Evolutionary conservation across 257 asterid genomes (phyloP), one percentile per base, ranked within the genome.

Genomic region (Perilla frutescens): DNA sequence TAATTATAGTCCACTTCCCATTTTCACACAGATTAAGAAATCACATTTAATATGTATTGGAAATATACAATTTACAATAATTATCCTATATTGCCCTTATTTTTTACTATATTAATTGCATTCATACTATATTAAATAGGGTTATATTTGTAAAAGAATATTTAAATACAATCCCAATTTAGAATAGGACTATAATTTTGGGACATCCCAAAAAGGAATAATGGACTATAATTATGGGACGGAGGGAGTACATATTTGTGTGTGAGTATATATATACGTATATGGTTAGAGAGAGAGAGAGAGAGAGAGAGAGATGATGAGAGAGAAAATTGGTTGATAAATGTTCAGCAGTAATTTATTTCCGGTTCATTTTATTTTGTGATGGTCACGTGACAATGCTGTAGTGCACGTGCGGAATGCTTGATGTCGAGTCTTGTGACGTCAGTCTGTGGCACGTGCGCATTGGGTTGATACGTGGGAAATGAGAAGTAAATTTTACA

Each of bases 311-410:
- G n/a, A n/a, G n/a, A n/a, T n/a, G n/a, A 39, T 32, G 31, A 51
- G 48, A 29, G 72, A 44, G 31, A 76, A 26, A 26, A 14, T 45
- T 26, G 62, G 72, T 31, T 14, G 74, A 73, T 64, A 48, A 37
- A 26, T 61, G 20, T 4, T 49, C 4, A 66, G 40, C 10, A 57
- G 40, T 36, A 65, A 47, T 50, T 44, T 26, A 11, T 55, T n/a
- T 32, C 4, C 9, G 32, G 0, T 6, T 37, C 12, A 12, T 20
- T 59, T 37, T 36, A 9, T 37, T 59, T 44, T 34, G 37, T 55
- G 34, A 68, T 60, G 20, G 73, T 66, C 80, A 81, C 85, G 82
- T 68, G 83, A 71, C 57, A 66, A 11, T 7, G 34, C 70, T 64
- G 76, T 66, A 55, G 8, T 55, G 57, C 79, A 71, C 77, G 83